Conservation (phyloP, 441 rosid species). For the Raphanus hybrid region DNA sequence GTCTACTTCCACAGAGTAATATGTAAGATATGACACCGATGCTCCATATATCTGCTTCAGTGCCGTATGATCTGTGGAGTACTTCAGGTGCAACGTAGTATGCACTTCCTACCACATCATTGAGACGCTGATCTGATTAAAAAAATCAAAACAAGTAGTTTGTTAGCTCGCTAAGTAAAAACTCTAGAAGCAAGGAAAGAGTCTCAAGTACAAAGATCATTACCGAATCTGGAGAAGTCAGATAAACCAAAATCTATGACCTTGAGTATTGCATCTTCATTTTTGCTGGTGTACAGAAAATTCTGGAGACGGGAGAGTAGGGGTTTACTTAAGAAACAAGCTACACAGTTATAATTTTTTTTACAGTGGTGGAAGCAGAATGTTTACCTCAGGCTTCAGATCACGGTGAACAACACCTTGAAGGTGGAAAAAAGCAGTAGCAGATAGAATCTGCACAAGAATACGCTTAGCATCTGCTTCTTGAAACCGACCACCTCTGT, state of each 20-base stretch:
- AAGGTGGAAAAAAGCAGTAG: slow-evolving; percentile 68
- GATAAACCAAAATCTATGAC: slow-evolving; percentile 75
- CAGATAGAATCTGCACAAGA: slow-evolving; percentile 62
- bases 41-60: slow-evolving; percentile 81
- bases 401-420: slow-evolving; percentile 86
- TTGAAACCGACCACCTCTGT: slow-evolving; percentile 73
- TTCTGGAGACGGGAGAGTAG: slow-evolving; percentile 47
- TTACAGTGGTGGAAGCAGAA: not conserved
- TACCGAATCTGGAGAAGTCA: slow-evolving; percentile 67
- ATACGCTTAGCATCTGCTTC: slow-evolving; percentile 71
- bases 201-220: slow-evolving; percentile 22
- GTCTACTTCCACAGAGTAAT: slow-evolving; percentile 77
- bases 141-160: slow-evolving; percentile 14
- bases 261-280: slow-evolving; percentile 64
- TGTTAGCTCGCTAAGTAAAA: slow-evolving; percentile 15
- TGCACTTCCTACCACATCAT: slow-evolving; percentile 80
- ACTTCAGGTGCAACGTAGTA: slow-evolving; percentile 77
- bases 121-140: slow-evolving; percentile 67
- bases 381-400: slow-evolving; percentile 70
- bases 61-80: slow-evolving; percentile 67
- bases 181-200: not conserved
- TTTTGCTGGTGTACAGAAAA: slow-evolving; percentile 66
- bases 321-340: slow-evolving; percentile 7
- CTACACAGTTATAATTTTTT: not conserved
- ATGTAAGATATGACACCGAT: slow-evolving; percentile 71